A percentile compares a stretch with the other conserved stretches of the same genome.
Conservation (phyloP, 2,329 filamentous ascomycete genomes). For the Periglandula ipomoeae region DNA sequence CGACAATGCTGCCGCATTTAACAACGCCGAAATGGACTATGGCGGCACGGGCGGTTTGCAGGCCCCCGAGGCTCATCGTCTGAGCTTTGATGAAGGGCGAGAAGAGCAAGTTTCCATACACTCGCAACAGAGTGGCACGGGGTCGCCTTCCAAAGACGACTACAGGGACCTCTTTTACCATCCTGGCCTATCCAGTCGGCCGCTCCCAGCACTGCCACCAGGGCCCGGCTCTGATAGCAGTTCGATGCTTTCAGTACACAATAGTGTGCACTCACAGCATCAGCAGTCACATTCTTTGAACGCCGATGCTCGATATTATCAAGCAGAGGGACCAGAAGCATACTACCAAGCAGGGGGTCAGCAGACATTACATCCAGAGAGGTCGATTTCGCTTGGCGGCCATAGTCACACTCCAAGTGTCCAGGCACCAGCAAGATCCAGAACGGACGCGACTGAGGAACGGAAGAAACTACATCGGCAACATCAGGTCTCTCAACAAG, state of each 20-base stretch:
- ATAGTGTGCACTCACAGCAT: slow-evolving; percentile 29
- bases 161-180: slow-evolving; percentile 92
- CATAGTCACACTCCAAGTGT: slow-evolving; percentile 74
- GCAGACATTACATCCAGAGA: slow-evolving; percentile 42
- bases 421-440: slow-evolving; percentile 77
- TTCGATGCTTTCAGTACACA: slow-evolving; percentile 39
- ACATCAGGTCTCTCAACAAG: slow-evolving; percentile 42
- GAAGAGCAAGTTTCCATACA: slow-evolving; percentile 62
- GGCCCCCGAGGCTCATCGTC: slow-evolving; percentile 60
- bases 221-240: slow-evolving; percentile 53
- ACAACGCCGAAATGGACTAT: slow-evolving; percentile 70
- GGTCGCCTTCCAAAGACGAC: slow-evolving; percentile 61
- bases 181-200: slow-evolving; percentile 63
- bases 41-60: slow-evolving; percentile 84
- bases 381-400: slow-evolving; percentile 75
- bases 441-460: slow-evolving; percentile 82
- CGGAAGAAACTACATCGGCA: slow-evolving; percentile 46
- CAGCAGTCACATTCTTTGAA: slow-evolving; percentile 42
- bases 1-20: slow-evolving; percentile 31
- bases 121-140: slow-evolving; percentile 48
- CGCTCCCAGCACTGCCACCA: slow-evolving; percentile 52
- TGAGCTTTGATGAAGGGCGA: slow-evolving; percentile 80
- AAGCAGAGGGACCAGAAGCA: slow-evolving; percentile 38
- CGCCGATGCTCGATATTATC: slow-evolving; percentile 32
- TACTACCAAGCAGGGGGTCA: slow-evolving; percentile 31